These are phyloP conservation scores for Suillus subaureus DNA, from an alignment of 768 basidiomycete species.

Conservation along the genomic window DNA sequence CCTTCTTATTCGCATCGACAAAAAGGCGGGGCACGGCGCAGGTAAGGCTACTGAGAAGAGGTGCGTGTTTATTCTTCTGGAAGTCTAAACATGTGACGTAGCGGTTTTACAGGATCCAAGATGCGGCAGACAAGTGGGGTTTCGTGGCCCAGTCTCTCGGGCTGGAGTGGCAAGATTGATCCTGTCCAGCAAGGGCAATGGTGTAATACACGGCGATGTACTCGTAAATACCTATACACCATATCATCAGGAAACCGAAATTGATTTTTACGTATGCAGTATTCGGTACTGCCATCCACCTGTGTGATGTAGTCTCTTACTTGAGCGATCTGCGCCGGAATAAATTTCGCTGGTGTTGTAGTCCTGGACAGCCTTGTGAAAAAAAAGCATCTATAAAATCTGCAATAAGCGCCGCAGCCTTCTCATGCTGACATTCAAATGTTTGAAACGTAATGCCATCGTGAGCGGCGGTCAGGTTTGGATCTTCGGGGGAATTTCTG, in stretches of 20 bases:
- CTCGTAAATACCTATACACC: not conserved
- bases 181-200: not conserved
- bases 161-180: constrained; percentile 37
- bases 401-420: not conserved
- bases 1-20: constrained; percentile 74
- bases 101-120: constrained; percentile 57
- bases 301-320: not conserved
- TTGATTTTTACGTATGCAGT: not conserved
- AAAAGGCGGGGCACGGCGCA: constrained; percentile 79
- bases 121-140: constrained; percentile 76
- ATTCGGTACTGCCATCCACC: not conserved
- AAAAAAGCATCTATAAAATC: not conserved
- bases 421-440: constrained; percentile 5
- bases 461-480: constrained; percentile 5
- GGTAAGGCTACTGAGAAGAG: constrained; percentile 77
- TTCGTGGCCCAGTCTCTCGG: constrained; percentile 73
- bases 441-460: not conserved
- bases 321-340: not conserved
- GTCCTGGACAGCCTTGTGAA: constrained; percentile 4
- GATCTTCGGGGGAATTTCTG: constrained; percentile 52
- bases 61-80: constrained; percentile 31
- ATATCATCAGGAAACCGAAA: not conserved
- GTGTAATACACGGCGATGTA: not conserved
- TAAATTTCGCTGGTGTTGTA: not conserved
- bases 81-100: constrained; percentile 5